These are phyloP conservation scores for Ophiostoma triangulosporum DNA, from an alignment of 2,329 filamentous ascomycete species.

Conservation along the genomic window DNA sequence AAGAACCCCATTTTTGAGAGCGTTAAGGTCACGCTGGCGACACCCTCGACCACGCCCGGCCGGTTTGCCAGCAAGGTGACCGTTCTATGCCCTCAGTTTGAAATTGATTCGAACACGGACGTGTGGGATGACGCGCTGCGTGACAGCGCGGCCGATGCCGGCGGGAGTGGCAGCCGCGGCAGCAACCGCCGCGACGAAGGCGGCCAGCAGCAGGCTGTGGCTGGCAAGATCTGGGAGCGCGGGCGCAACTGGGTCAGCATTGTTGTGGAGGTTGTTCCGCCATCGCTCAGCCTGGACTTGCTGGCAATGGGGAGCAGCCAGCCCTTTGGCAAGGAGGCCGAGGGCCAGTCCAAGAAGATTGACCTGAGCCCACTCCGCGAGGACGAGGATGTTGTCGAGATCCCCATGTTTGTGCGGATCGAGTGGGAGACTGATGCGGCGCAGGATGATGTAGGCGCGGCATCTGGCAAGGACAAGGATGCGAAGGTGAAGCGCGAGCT, in stretches of 20 bases:
- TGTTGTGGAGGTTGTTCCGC: conserved; percentile 75
- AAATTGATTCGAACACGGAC: conserved; percentile 82
- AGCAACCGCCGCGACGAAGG: conserved; percentile 17
- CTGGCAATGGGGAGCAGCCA: conserved; percentile 17
- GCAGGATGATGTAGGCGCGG: conserved; percentile 48
- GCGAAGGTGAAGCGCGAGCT: conserved; percentile 70
- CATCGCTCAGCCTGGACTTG: conserved; percentile 32
- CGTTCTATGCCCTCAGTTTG: conserved; percentile 85
- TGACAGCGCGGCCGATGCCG: conserved; percentile 25
- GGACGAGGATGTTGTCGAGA: conserved; percentile 61
- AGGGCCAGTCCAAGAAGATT: conserved; percentile 13
- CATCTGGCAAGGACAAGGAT: conserved; percentile 39
- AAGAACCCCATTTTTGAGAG: conserved; percentile 90
- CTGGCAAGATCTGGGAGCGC: conserved; percentile 91
- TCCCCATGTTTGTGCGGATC: conserved; percentile 83
- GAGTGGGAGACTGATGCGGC: conserved; percentile 70
- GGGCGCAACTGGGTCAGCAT: conserved; percentile 93
- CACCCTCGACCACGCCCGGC: conserved; percentile 65
- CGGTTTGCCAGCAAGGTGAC: conserved; percentile 70
- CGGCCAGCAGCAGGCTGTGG: conserved; percentile 52
- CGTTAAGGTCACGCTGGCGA: conserved; percentile 76
- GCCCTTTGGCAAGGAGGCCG: conserved; percentile 20
- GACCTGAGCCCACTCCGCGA: conserved; percentile 37
- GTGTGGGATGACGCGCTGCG: conserved; percentile 79
- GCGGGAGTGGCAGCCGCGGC: conserved; percentile 21